Conservation (phyloP, 306 rosid species). For the Fragaria ananassa region DNA sequence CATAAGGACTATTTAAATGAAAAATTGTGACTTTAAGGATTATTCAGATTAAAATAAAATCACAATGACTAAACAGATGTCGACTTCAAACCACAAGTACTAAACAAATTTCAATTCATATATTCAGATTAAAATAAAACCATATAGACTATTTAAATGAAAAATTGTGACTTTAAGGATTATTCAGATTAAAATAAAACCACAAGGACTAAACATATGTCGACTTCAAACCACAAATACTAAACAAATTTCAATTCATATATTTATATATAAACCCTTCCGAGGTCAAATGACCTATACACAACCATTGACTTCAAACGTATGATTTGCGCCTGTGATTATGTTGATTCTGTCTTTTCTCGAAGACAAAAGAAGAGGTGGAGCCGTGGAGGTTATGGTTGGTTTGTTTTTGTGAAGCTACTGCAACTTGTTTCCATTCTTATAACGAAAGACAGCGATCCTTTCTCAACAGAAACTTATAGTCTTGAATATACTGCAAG, state of each 20-base stretch:
- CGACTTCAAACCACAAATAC: too few relatives aligned
- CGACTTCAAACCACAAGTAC: too few relatives aligned
- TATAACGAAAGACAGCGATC: background rate
- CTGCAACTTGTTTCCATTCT: background rate
- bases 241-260: background rate
- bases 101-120: background rate
- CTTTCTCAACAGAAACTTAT: background rate
- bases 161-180: too few relatives aligned
- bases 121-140: background rate
- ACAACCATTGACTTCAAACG: background rate
- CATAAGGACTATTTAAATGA: too few relatives aligned
- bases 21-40: too few relatives aligned
- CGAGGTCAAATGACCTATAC: background rate
- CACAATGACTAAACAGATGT: too few relatives aligned
- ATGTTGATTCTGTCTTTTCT: background rate
- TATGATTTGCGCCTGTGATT: background rate
- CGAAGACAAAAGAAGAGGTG: slow-evolving; percentile 1
- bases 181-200: too few relatives aligned
- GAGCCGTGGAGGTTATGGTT: background rate
- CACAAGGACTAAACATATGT: too few relatives aligned
- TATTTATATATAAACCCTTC: background rate
- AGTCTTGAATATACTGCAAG: background rate
- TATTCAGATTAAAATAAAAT: too few relatives aligned
- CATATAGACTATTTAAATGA: too few relatives aligned
- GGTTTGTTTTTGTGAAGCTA: background rate